Evolutionary conservation across 2,329 filamentous ascomycete genomes (phyloP), one percentile per base, ranked within the genome.

Genomic region (Exophiala calicioides): DNA sequence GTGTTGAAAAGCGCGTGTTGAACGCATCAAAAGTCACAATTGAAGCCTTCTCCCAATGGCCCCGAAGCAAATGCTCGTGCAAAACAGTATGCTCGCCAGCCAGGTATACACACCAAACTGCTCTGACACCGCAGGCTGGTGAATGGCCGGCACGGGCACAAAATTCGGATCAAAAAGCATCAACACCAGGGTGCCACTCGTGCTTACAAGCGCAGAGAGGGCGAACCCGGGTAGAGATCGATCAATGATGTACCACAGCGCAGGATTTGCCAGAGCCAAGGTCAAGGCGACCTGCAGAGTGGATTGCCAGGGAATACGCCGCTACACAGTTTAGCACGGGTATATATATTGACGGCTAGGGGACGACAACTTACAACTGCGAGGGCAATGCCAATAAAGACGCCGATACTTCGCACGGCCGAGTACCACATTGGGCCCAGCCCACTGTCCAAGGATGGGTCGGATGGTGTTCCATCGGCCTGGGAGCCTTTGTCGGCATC

Each of bases 171-270:
- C 85, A 24, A 91, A 76, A 10, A 83, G 78, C 47, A 95, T 78
- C 13, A 95, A 72, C 12, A 89, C 67, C 10, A 80, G 78, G 7
- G 90, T 90, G 5, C 91, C 89, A 1, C 79, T 71, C 19, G 91
- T 64, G 1, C 88, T 86, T 8, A 95, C 84, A 1, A 80, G 71
- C 10, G 84, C 76, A 0, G 88, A 90, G 44, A 96, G 78, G 24
- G 93, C 71, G 58, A 97, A 86, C 3, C 93, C 93, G 0, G 90
- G 80, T 57, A 82, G 84, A 35, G 89, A 93, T 39, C 91, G 87
- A 69, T 98, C 93, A 62, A 98, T 86, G 18, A 97, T 76, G 69
- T 95, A 98, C 93, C 93, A 98, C 13, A 98, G 74, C 7, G 93
- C 86, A 1, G 93, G 91, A 64, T 97, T 97, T 15, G 86, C 88